These are phyloP conservation scores for Arachis stenosperma DNA, from an alignment of 306 rosid species.

Conservation along the genomic window DNA sequence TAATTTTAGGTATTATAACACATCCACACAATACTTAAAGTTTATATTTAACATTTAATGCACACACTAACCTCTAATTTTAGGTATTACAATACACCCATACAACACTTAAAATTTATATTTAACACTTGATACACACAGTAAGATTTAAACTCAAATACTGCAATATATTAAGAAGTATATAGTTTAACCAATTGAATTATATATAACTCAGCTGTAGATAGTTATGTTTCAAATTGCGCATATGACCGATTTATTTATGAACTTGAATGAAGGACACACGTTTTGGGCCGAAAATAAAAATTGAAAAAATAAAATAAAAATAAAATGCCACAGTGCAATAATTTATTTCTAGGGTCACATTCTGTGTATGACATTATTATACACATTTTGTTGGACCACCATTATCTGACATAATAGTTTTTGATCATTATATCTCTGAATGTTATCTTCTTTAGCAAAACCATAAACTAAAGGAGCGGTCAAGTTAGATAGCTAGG, in stretches of 20 bases:
- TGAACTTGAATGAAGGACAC: slow-evolving; percentile 8
- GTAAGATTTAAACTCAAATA: too few species aligned
- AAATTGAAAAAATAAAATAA: background rate
- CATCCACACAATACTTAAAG: too few species aligned
- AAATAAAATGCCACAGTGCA: slow-evolving; percentile 22
- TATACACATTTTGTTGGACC: slow-evolving; percentile 40
- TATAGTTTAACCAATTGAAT: too few species aligned
- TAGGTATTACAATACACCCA: too few species aligned
- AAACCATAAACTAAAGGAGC: slow-evolving; percentile 18
- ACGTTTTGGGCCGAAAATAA: background rate
- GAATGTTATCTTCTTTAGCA: slow-evolving; percentile 24
- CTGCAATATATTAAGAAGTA: too few species aligned
- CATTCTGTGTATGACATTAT: slow-evolving; percentile 28
- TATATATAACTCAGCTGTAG: background rate
- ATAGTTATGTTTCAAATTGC: slow-evolving; percentile 19
- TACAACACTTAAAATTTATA: too few species aligned
- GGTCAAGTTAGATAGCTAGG: slow-evolving; percentile 27
- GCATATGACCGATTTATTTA: background rate
- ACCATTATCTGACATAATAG: slow-evolving; percentile 42
- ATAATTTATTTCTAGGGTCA: slow-evolving; percentile 33
- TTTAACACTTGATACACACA: too few species aligned
- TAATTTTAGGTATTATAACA: too few species aligned
- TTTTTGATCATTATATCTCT: slow-evolving; percentile 15
- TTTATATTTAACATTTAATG: too few species aligned
- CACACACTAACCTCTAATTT: too few species aligned